Conservation (phyloP, 257 asterid genomes). For the Asclepias syriaca region DNA sequence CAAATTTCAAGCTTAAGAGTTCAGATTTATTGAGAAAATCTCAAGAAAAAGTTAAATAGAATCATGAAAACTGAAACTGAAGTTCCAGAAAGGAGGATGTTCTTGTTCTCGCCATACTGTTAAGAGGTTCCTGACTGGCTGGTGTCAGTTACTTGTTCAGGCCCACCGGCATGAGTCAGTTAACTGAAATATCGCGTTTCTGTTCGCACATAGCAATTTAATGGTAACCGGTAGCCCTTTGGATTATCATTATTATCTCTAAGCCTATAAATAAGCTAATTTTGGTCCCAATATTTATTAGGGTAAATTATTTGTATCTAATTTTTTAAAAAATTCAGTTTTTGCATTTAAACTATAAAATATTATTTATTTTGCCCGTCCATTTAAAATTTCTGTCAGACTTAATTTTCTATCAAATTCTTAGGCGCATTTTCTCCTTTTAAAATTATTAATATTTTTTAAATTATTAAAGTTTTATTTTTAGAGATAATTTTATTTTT, state of each 20-base stretch:
- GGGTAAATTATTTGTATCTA: too few species aligned
- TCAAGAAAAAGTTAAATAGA: neutral
- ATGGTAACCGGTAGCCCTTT: neutral
- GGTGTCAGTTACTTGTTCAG: slow-evolving; percentile 1
- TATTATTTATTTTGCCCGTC: too few species aligned
- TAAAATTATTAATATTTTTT: too few species aligned
- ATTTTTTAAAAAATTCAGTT: too few species aligned
- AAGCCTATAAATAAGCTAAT: too few species aligned
- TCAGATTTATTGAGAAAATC: neutral
- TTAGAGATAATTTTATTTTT: too few species aligned
- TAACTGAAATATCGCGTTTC: neutral
- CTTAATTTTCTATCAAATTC: too few species aligned
- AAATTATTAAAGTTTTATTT: too few species aligned
- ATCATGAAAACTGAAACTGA: neutral
- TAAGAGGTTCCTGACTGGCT: slow-evolving; percentile 15
- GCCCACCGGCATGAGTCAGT: slow-evolving; percentile 6
- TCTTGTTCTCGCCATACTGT: neutral
- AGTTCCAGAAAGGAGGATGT: neutral
- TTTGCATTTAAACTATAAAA: too few species aligned
- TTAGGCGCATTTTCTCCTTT: too few species aligned
- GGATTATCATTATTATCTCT: neutral
- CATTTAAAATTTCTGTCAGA: too few species aligned
- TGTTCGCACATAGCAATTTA: neutral
- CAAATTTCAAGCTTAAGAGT: neutral
- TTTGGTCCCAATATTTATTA: too few species aligned